These are phyloP conservation scores for Curvularia lunata DNA, from an alignment of 2,329 filamentous ascomycete species.

Conservation along the genomic window DNA sequence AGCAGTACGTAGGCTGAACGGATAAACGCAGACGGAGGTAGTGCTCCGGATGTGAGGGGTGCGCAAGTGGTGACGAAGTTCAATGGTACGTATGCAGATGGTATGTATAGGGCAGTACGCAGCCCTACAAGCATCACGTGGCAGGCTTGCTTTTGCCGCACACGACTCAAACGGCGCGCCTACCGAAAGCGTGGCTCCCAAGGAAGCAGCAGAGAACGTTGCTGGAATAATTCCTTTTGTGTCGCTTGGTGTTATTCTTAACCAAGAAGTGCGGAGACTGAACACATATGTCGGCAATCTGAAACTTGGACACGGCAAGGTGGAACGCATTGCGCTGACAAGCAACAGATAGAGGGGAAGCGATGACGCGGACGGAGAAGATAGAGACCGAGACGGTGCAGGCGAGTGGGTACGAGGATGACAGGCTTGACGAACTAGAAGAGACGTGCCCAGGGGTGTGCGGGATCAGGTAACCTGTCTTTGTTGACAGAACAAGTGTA, in stretches of 20 bases:
- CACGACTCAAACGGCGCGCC: not conserved
- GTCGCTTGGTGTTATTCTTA: not conserved
- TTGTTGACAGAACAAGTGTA: too few species aligned
- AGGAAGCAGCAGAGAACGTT: not conserved
- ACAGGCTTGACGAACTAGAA: too few species aligned
- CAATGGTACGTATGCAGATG: not conserved
- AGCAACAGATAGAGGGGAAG: not conserved
- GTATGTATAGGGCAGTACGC: not conserved
- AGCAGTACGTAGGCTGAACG: too few species aligned
- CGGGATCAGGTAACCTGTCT: too few species aligned
- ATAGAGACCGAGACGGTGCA: not conserved
- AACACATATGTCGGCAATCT: not conserved
- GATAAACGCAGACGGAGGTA: not conserved
- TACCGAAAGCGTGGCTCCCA: not conserved
- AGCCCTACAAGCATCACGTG: not conserved
- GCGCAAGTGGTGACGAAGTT: not conserved
- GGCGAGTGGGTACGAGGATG: too few species aligned
- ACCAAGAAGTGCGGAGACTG: not conserved
- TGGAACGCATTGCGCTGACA: constrained; percentile 12
- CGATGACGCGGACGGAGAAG: constrained; percentile 11
- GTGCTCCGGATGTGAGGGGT: not conserved
- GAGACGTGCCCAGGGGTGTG: not conserved
- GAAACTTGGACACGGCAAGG: constrained; percentile 6
- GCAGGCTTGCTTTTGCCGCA: not conserved
- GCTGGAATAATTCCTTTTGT: too few species aligned